These are phyloP conservation scores for Acorus gramineus DNA, from an alignment of 106 monocot genomes.

Conservation along the genomic window DNA sequence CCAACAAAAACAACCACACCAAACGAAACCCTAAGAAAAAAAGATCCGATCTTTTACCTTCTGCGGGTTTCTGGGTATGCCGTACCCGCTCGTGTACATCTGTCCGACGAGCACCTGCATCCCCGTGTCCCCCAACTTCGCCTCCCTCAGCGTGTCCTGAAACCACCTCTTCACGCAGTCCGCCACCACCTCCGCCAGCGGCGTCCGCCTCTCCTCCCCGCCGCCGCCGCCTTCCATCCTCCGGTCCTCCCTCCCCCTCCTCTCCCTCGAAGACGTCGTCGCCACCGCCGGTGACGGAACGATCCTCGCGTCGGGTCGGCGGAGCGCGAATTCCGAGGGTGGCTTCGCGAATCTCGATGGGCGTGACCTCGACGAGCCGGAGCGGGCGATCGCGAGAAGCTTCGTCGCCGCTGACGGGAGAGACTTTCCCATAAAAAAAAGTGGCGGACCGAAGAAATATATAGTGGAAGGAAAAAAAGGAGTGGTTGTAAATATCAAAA, in stretches of 20 bases:
- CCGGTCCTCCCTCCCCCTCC: conserved; percentile 2
- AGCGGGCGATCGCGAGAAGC: conserved; percentile 20
- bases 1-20: too few relatives aligned
- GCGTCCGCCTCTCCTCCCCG: conserved; percentile 16
- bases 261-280: not conserved
- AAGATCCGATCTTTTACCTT: conserved; percentile 36
- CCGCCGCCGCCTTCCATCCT: not conserved
- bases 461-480: too few relatives aligned
- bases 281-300: not conserved
- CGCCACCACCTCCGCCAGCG: conserved; percentile 63
- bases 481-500: too few relatives aligned
- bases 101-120: conserved; percentile 91
- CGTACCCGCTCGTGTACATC: conserved; percentile 89
- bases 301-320: not conserved
- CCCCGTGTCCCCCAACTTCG: conserved; percentile 50
- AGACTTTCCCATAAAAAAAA: conserved; percentile 27
- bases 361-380: conserved; percentile 12
- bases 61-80: conserved; percentile 45
- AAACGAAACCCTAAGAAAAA: not conserved
- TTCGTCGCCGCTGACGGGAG: conserved; percentile 11
- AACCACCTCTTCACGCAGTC: conserved; percentile 85
- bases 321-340: conserved; percentile 7
- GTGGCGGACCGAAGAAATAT: too few relatives aligned
- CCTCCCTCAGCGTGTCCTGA: conserved; percentile 83
- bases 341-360: not conserved